phyloP scores from a whole-genome alignment of 148 eudicot species.

The Cornus kousa region DNA sequence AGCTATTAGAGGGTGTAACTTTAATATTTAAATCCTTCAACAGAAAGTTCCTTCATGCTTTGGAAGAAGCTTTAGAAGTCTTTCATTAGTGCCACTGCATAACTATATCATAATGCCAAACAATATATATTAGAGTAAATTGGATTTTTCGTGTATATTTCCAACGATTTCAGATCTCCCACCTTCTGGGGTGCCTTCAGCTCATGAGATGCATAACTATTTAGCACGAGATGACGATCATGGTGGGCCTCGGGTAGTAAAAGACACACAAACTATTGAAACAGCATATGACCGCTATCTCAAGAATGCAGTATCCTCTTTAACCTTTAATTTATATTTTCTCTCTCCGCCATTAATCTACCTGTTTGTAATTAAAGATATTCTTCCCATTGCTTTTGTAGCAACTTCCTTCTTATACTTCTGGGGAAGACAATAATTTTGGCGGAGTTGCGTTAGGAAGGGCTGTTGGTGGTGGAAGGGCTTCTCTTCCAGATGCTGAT shows the following conservation, averaged over 20 bases:
- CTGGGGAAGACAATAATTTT: slow-evolving; percentile 40
- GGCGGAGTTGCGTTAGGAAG: slow-evolving; percentile 44
- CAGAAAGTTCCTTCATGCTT: background rate
- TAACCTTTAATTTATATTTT: background rate
- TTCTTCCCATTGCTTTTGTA: slow-evolving; percentile 21
- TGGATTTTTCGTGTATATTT: background rate
- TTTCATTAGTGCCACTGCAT: background rate
- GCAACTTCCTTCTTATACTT: slow-evolving; percentile 39
- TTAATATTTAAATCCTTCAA: too few species aligned
- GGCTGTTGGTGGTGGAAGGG: slow-evolving; percentile 26
- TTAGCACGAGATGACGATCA: slow-evolving; percentile 39
- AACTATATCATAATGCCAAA: background rate
- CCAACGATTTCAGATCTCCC: slow-evolving; percentile 36
- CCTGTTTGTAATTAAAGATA: slow-evolving; percentile 1
- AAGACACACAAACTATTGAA: slow-evolving; percentile 52
- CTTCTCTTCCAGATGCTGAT: slow-evolving; percentile 35
- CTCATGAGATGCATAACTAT: slow-evolving; percentile 40
- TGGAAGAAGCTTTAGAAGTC: background rate
- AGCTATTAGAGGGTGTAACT: too few species aligned
- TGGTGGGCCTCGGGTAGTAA: slow-evolving; percentile 33
- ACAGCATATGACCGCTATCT: slow-evolving; percentile 75
- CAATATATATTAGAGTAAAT: background rate
- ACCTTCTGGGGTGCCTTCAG: slow-evolving; percentile 35
- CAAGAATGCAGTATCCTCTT: slow-evolving; percentile 44
- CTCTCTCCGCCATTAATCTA: background rate